Evolutionary conservation across 495 filamentous ascomycete genomes (phyloP).

Genomic region (Lophium mytilinum): DNA sequence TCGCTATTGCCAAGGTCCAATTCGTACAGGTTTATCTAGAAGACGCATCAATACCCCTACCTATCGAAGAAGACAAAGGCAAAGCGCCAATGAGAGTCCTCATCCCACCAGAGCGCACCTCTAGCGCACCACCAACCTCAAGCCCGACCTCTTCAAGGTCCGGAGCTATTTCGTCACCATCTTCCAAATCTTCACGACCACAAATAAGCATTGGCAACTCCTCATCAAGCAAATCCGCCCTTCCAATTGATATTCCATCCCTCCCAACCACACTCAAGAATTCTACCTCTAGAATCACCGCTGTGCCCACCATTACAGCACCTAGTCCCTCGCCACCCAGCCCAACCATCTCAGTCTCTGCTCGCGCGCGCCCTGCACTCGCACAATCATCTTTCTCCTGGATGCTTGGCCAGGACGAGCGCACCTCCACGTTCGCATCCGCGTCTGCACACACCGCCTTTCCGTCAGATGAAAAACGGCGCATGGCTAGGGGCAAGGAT

Average conservation of each 20-base stretch:
- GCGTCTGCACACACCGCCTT: slow-evolving; percentile 13
- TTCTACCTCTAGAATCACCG: neutral
- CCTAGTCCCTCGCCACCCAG: neutral
- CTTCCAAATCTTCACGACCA: too few species aligned
- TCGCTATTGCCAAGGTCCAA: slow-evolving; percentile 64
- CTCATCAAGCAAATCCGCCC: neutral
- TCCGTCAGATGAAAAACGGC: slow-evolving; percentile 19
- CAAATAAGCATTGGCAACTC: neutral
- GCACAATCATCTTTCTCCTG: slow-evolving; percentile 86
- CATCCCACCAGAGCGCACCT: slow-evolving; percentile 11
- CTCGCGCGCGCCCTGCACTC: slow-evolving; percentile 49
- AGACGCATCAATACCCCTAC: slow-evolving; percentile 50
- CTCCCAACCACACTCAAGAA: neutral
- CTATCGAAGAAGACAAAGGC: slow-evolving; percentile 19
- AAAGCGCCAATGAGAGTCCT: neutral
- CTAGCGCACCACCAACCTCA: slow-evolving; percentile 7
- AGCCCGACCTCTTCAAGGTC: neutral
- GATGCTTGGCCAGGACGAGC: slow-evolving; percentile 68
- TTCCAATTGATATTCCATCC: neutral
- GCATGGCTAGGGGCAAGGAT: slow-evolving; percentile 2
- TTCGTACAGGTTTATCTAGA: slow-evolving; percentile 71
- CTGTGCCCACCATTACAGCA: neutral
- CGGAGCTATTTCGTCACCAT: too few species aligned
- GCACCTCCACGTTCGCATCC: slow-evolving; percentile 11
- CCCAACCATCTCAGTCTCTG: slow-evolving; percentile 2